Percentiles rank a stretch among this genome's conserved stretches.
phyloP scores from a whole-genome alignment of 345 rosid species.

The Sisymbrium altissimum region DNA sequence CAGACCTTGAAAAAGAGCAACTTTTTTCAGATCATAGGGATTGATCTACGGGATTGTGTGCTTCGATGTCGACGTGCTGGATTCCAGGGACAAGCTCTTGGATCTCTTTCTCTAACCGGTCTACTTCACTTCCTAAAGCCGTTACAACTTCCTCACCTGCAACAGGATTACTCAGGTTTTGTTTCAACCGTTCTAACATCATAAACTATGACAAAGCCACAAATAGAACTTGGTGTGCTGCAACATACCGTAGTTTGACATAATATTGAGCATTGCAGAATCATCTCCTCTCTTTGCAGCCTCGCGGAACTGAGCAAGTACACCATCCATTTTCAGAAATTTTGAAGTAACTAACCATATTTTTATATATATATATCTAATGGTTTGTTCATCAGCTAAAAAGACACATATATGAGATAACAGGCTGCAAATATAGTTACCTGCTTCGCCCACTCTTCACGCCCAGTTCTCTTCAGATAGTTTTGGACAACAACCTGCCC shows the following conservation, averaged over 20 bases:
- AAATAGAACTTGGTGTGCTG: not conserved
- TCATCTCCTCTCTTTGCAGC: conserved; percentile 66
- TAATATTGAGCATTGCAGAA: conserved; percentile 58
- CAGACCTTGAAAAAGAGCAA: not conserved
- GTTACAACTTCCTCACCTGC: conserved; percentile 98
- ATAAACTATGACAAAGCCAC: not conserved
- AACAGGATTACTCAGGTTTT: not conserved
- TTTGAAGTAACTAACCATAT: not conserved
- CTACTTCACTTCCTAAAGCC: conserved; percentile 98
- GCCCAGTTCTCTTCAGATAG: conserved; percentile 76
- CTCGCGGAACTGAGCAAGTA: conserved; percentile 63
- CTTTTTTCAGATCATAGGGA: conserved; percentile 24
- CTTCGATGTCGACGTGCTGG: conserved; percentile 96
- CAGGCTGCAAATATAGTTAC: conserved; percentile 33
- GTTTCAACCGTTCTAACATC: not conserved
- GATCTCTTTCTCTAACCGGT: conserved; percentile 89
- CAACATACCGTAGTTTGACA: conserved; percentile 78
- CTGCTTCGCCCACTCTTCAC: conserved; percentile 88
- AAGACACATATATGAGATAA: not conserved
- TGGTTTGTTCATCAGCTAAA: conserved; percentile 2
- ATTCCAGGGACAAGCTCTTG: conserved; percentile 96
- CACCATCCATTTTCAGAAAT: conserved; percentile 17
- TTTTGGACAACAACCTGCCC: conserved; percentile 85
- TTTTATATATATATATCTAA: not conserved
- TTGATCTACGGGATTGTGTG: conserved; percentile 72